Conservation (phyloP, 1,284 basidiomycete genomes). For the Pseudozyma flocculosa region DNA sequence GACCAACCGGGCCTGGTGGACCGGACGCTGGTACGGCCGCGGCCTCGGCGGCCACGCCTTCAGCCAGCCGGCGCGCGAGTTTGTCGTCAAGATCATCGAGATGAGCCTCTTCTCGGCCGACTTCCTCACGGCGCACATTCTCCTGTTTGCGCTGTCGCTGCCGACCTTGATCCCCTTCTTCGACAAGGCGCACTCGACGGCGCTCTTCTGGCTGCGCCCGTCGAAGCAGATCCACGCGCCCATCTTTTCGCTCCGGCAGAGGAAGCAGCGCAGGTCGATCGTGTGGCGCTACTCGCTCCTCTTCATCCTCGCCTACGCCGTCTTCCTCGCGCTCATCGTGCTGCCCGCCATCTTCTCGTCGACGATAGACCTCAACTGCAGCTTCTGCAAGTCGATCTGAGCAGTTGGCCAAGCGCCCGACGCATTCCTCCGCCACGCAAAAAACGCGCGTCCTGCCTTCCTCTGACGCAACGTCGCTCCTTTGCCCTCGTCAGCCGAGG, state of each 20-base stretch:
- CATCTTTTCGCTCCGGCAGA: conserved; percentile 66
- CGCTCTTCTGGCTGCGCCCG: conserved; percentile 61
- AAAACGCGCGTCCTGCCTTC: too few species aligned
- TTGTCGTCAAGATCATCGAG: conserved; percentile 58
- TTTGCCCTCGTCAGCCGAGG: too few species aligned
- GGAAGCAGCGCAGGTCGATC: conserved; percentile 55
- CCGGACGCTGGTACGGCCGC: conserved; percentile 57
- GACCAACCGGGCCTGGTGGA: conserved; percentile 59
- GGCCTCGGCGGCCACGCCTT: conserved; percentile 56
- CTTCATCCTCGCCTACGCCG: conserved; percentile 72
- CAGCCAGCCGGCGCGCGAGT: conserved; percentile 56
- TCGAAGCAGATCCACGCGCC: conserved; percentile 71
- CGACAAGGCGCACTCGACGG: conserved; percentile 52
- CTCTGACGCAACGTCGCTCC: too few species aligned
- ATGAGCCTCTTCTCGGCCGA: conserved; percentile 56
- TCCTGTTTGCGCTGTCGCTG: conserved; percentile 62
- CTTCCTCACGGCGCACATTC: conserved; percentile 51
- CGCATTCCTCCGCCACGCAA: too few species aligned
- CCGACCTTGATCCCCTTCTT: conserved; percentile 59
- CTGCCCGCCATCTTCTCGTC: conserved; percentile 47
- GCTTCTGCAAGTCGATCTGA: conserved; percentile 42
- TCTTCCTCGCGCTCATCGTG: conserved; percentile 71
- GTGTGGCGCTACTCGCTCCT: conserved; percentile 72
- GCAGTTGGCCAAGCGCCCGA: too few species aligned
- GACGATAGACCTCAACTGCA: conserved; percentile 38